Base-by-base conservation (phyloP, 257 asterid species). In the Perilla frutescens region DNA sequence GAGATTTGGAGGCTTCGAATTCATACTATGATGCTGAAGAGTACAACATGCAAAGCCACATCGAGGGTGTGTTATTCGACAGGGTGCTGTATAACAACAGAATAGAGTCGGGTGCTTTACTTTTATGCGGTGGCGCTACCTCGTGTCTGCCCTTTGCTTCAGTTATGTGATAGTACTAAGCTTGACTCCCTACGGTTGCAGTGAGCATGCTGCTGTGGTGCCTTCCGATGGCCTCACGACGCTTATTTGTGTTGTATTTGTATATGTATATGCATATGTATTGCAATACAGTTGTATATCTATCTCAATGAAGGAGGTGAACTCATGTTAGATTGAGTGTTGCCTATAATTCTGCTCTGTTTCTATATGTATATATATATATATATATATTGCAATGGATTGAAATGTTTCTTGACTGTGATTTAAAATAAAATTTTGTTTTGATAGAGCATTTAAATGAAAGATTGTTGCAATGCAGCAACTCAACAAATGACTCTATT, bases 81-180 rank as follows among this genome's bases (percentile, higher is more conserved):
- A 86, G 88, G 76, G 88, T 92, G 29, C 11, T 86, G 36, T 82
- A 73, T 40, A 81, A 58, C 62, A 81, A 74, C 76, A 80, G 88
- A 76, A 79, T 87, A 32, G 87, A 86, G 51, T 87, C 90, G 9
- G 98, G 96, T 8, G 82, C 89, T 56, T 75, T 92, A 71, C 87
- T 79, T 40, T 62, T 92, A 72, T 92, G 98, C 48, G 79, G 85
- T 32, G 88, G 92, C 50, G 85, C 89, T 10, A 53, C 75, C 14
- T 67, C 89, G 1, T 79, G 75, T 83, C 81, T 84, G 66, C 83
- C 87, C 58, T 88, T 87, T 62, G 78, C 87, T 58, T 78, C 80
- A 10, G 60, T 76, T 2, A 1, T 71, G 36, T 88, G 83, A 74
- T 51, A 7, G 48, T 2, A 20, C 26, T 20, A 20, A 20, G 26